phyloP scores from a whole-genome alignment of 495 filamentous ascomycete species.

The Penicillium lagena region DNA sequence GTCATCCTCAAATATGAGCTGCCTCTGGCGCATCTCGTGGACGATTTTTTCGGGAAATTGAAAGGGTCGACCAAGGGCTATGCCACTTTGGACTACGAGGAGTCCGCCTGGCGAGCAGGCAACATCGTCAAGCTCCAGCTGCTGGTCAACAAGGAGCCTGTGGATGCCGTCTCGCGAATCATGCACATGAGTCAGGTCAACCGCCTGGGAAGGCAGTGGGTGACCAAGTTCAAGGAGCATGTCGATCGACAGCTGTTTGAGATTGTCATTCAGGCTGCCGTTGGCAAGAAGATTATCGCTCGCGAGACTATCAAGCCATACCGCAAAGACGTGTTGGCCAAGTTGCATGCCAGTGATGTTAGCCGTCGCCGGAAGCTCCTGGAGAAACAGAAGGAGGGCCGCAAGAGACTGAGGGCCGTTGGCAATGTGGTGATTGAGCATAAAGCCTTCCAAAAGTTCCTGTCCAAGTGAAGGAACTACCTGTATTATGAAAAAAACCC shows the following conservation, averaged over 20 bases:
- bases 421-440: slow-evolving; percentile 88
- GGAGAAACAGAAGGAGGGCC: slow-evolving; percentile 95
- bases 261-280: slow-evolving; percentile 87
- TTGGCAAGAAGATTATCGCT: slow-evolving; percentile 77
- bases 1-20: slow-evolving; percentile 93
- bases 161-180: slow-evolving; percentile 89
- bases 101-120: slow-evolving; percentile 76
- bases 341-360: slow-evolving; percentile 89
- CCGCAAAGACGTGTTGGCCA: slow-evolving; percentile 87
- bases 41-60: slow-evolving; percentile 95
- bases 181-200: slow-evolving; percentile 76
- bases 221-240: slow-evolving; percentile 94
- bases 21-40: slow-evolving; percentile 80
- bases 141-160: slow-evolving; percentile 85
- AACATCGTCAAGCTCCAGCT: slow-evolving; percentile 86
- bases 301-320: slow-evolving; percentile 96
- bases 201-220: slow-evolving; percentile 76
- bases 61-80: slow-evolving; percentile 83
- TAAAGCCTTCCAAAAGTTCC: slow-evolving; percentile 85
- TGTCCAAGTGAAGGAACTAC: slow-evolving; percentile 47
- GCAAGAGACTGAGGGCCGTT: slow-evolving; percentile 70
- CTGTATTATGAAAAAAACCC: too few relatives aligned
- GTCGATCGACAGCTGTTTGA: slow-evolving; percentile 96
- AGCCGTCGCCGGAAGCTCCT: slow-evolving; percentile 76
- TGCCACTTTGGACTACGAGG: slow-evolving; percentile 90